Evolutionary conservation across 108 stramenopile species (phyloP).

Genomic region (Pinguiococcus pyrenoidosus): DNA sequence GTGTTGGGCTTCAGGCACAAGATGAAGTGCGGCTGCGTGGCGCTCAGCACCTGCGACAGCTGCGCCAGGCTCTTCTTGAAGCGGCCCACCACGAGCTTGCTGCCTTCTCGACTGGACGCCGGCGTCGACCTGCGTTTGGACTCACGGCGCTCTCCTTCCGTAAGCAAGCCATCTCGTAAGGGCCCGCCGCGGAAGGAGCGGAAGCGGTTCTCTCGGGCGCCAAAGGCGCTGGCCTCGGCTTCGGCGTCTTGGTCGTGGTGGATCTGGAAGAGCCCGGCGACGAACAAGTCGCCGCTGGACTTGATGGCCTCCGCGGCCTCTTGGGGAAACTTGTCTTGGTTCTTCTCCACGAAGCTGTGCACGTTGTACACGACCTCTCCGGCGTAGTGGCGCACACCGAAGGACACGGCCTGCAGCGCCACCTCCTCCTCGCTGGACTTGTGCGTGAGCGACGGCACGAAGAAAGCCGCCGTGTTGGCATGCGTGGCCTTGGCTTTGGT

Average conservation of each 20-base stretch:
- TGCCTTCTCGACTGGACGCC: no score
- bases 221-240: no score
- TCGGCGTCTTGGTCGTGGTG: not conserved
- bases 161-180: no score
- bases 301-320: constrained; percentile 4
- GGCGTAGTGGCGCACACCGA: constrained; percentile 16
- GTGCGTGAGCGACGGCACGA: not conserved
- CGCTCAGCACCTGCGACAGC: constrained; percentile 45
- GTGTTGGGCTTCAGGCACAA: constrained; percentile 44
- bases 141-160: no score
- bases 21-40: constrained; percentile 33
- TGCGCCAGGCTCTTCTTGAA: constrained; percentile 65
- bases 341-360: constrained; percentile 20
- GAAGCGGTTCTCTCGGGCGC: no score
- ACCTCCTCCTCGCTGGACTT: not conserved
- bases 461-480: not conserved
- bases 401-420: not conserved
- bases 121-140: no score
- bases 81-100: no score
- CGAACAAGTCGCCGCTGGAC: not conserved
- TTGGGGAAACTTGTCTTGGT: constrained; percentile 14
- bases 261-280: constrained; percentile 3
- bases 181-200: no score
- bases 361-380: constrained; percentile 9
- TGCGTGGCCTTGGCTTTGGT: not conserved